phyloP scores from a whole-genome alignment of 1,139 yeast genomes.

The Martiniozyma asiatica region DNA sequence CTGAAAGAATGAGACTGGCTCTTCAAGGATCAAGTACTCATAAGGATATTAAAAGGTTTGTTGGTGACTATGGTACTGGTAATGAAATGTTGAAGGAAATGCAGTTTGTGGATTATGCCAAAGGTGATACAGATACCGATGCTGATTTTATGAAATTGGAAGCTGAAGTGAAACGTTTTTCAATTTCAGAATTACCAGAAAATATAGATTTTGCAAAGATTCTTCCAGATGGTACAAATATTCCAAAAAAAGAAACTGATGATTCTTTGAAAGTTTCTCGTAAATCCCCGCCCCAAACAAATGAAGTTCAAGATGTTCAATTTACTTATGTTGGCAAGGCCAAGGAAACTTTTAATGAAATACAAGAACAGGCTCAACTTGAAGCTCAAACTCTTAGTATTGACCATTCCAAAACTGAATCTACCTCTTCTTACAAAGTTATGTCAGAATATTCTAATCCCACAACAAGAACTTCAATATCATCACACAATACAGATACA shows the following conservation, averaged over 20 bases:
- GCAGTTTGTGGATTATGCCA: slow-evolving; percentile 34
- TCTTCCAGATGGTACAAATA: not conserved
- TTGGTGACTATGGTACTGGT: slow-evolving; percentile 54
- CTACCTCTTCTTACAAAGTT: slow-evolving; percentile 9
- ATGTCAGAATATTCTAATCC: slow-evolving; percentile 34
- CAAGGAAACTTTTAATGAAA: slow-evolving; percentile 18
- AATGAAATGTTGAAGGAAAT: slow-evolving; percentile 49
- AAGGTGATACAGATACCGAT: slow-evolving; percentile 21
- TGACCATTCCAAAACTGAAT: not conserved
- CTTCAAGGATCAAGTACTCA: slow-evolving; percentile 60
- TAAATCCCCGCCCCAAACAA: slow-evolving; percentile 22
- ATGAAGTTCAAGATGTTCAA: slow-evolving; percentile 14
- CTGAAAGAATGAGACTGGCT: slow-evolving; percentile 55
- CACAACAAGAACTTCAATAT: slow-evolving; percentile 24
- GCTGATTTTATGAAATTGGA: not conserved
- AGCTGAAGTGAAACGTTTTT: not conserved
- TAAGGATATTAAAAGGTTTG: slow-evolving; percentile 47
- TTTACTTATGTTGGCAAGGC: slow-evolving; percentile 16
- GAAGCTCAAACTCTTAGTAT: slow-evolving; percentile 10
- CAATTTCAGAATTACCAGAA: not conserved
- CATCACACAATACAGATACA: slow-evolving; percentile 7
- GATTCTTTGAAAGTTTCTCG: not conserved
- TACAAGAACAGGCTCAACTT: slow-evolving; percentile 17
- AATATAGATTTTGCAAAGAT: too few relatives aligned
- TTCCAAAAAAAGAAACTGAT: too few relatives aligned